phyloP scores from a whole-genome alignment of 371 early-diverging fungal genomes.

The Rhizomucor pusillus region DNA sequence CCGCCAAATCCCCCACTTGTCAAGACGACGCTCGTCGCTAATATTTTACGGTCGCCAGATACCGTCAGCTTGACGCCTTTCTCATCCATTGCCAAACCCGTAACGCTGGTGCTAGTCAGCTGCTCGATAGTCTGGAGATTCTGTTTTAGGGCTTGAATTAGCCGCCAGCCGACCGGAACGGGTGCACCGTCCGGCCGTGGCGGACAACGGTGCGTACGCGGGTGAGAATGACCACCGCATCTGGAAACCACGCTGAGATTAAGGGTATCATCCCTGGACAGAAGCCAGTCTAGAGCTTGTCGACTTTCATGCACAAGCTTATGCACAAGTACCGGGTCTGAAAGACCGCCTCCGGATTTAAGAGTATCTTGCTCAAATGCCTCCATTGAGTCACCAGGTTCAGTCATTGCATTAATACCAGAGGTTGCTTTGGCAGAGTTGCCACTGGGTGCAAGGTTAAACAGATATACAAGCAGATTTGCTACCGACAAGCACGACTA shows the following conservation, averaged over 20 bases:
- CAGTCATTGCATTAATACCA: slow-evolving; percentile 83
- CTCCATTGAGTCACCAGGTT: slow-evolving; percentile 58
- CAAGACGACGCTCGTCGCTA: slow-evolving; percentile 27
- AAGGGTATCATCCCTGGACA: slow-evolving; percentile 25
- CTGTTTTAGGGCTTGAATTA: slow-evolving; percentile 48
- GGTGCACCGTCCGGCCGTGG: slow-evolving; percentile 51
- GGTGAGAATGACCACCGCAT: slow-evolving; percentile 67
- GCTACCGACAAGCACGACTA: not conserved
- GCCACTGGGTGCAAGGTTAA: slow-evolving; percentile 42
- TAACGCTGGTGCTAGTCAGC: slow-evolving; percentile 19
- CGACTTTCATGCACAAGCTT: slow-evolving; percentile 63
- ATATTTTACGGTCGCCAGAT: slow-evolving; percentile 13
- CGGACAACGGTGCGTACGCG: slow-evolving; percentile 76
- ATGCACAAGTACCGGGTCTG: slow-evolving; percentile 52
- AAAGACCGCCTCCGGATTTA: slow-evolving; percentile 67
- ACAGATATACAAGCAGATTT: not conserved
- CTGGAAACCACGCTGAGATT: slow-evolving; percentile 72
- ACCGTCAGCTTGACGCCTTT: slow-evolving; percentile 20
- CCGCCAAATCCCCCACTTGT: slow-evolving; percentile 39
- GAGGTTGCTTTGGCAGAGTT: slow-evolving; percentile 83
- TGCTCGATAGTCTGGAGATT: slow-evolving; percentile 42
- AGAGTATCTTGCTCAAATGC: slow-evolving; percentile 73
- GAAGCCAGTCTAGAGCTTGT: slow-evolving; percentile 73
- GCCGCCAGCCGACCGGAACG: slow-evolving; percentile 67
- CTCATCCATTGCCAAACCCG: slow-evolving; percentile 19